Percentiles rank a stretch among this genome's conserved stretches.
These are phyloP conservation scores for Kodamaea suecica DNA, from an alignment of 1,139 yeast genomes.

Conservation along the genomic window DNA sequence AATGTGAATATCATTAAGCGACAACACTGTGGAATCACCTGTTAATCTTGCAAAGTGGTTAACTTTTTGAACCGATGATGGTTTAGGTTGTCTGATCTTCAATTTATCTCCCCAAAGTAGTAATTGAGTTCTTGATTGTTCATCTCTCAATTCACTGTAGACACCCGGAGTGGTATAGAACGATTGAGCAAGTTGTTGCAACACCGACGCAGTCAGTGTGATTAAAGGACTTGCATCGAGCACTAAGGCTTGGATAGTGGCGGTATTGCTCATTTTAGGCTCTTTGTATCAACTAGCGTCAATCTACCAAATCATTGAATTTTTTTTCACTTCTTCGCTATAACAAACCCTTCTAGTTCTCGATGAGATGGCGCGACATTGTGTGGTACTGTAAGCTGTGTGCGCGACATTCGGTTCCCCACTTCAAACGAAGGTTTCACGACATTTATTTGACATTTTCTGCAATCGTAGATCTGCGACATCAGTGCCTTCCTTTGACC, in stretches of 20 bases:
- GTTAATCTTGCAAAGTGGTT: conserved; percentile 77
- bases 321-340: conserved; percentile 3
- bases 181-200: conserved; percentile 63
- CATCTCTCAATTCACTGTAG: conserved; percentile 81
- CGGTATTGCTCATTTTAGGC: not conserved
- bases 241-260: conserved; percentile 53
- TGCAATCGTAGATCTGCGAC: too few species aligned
- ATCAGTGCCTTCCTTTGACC: too few species aligned
- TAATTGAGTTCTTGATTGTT: conserved; percentile 73
- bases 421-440: too few species aligned
- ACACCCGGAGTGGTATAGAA: conserved; percentile 94
- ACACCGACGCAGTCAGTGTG: conserved; percentile 74
- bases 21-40: conserved; percentile 86
- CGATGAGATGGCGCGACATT: too few species aligned
- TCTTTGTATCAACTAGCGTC: too few species aligned
- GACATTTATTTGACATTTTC: too few species aligned
- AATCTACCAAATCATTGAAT: not conserved
- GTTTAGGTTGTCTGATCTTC: conserved; percentile 71
- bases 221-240: conserved; percentile 95
- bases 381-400: too few species aligned
- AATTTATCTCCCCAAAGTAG: conserved; percentile 70
- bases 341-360: too few species aligned
- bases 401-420: too few species aligned
- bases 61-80: conserved; percentile 61
- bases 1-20: conserved; percentile 88